A percentile compares a stretch with the other conserved stretches of the same genome.
Evolutionary conservation across 176 grass and related monocot species (phyloP).

Genomic region (Panicum miliaceum): DNA sequence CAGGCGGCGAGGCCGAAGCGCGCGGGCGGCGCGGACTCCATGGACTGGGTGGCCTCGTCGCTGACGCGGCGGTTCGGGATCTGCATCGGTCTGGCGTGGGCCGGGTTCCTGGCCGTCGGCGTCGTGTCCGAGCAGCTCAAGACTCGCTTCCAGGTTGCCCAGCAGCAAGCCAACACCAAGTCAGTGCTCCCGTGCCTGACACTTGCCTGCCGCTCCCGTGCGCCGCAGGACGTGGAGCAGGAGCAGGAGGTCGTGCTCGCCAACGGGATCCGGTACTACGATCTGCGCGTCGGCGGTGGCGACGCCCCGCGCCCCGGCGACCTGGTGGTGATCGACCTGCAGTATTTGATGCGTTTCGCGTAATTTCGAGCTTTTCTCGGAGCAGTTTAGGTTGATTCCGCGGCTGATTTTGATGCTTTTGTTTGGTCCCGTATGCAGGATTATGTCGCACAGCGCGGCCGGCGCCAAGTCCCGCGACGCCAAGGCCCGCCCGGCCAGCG

Average conservation of each 20-base stretch:
- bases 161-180: slow-evolving; percentile 92
- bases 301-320: slow-evolving; percentile 60
- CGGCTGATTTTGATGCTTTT: not conserved
- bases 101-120: slow-evolving; percentile 43
- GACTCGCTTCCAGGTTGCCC: slow-evolving; percentile 88
- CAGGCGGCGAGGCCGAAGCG: slow-evolving; percentile 50
- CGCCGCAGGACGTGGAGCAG: slow-evolving; percentile 64
- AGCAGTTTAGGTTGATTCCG: not conserved
- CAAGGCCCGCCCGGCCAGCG: too few relatives aligned
- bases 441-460: slow-evolving; percentile 69
- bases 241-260: slow-evolving; percentile 77
- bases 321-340: slow-evolving; percentile 90
- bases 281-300: slow-evolving; percentile 83
- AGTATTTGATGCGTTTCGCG: not conserved
- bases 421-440: slow-evolving; percentile 52
- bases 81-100: too few relatives aligned
- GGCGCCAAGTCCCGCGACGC: too few relatives aligned
- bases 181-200: slow-evolving; percentile 25
- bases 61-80: too few relatives aligned
- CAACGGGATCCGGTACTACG: slow-evolving; percentile 86
- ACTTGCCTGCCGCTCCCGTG: not conserved
- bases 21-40: slow-evolving; percentile 55
- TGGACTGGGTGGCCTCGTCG: slow-evolving; percentile 41
- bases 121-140: slow-evolving; percentile 98
- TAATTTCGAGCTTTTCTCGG: not conserved